phyloP scores from a whole-genome alignment of 2,329 filamentous ascomycete genomes.

The Beauveria asiatica region DNA sequence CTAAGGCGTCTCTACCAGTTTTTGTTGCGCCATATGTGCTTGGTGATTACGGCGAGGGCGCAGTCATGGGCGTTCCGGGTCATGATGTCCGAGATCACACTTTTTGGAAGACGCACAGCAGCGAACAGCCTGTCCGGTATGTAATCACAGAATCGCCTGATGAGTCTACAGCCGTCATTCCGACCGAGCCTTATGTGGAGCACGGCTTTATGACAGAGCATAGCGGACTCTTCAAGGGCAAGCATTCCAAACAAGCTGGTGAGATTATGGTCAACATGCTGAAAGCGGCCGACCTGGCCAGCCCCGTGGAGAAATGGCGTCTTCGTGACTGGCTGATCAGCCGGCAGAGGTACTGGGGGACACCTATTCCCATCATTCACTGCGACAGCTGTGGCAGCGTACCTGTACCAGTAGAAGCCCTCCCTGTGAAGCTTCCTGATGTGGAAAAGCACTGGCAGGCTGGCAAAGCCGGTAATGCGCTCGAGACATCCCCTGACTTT shows the following conservation, averaged over 20 bases:
- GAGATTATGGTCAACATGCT: conserved; percentile 51
- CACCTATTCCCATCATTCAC: conserved; percentile 83
- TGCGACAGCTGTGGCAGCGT: conserved; percentile 69
- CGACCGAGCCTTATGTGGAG: conserved; percentile 49
- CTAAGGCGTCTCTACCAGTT: conserved; percentile 56
- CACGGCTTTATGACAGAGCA: conserved; percentile 60
- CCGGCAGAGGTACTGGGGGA: conserved; percentile 87
- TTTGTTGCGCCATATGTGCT: conserved; percentile 81
- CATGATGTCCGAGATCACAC: conserved; percentile 71
- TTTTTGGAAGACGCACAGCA: conserved; percentile 69
- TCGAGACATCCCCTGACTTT: conserved; percentile 65
- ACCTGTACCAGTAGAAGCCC: conserved; percentile 64
- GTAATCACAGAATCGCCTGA: conserved; percentile 50
- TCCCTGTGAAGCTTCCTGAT: conserved; percentile 68
- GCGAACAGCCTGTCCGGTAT: conserved; percentile 49
- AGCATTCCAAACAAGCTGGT: conserved; percentile 54
- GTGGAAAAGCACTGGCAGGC: conserved; percentile 60
- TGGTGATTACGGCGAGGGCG: conserved; percentile 76
- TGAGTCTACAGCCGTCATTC: conserved; percentile 34
- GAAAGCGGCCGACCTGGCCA: conserved; percentile 47
- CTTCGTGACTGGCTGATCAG: conserved; percentile 86
- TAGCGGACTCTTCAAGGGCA: conserved; percentile 56
- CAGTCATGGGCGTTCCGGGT: conserved; percentile 85
- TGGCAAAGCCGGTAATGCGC: conserved; percentile 65
- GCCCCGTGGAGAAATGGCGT: conserved; percentile 64